Base-by-base conservation (phyloP, 768 basidiomycete genomes). In the Baorangia bicolor region DNA sequence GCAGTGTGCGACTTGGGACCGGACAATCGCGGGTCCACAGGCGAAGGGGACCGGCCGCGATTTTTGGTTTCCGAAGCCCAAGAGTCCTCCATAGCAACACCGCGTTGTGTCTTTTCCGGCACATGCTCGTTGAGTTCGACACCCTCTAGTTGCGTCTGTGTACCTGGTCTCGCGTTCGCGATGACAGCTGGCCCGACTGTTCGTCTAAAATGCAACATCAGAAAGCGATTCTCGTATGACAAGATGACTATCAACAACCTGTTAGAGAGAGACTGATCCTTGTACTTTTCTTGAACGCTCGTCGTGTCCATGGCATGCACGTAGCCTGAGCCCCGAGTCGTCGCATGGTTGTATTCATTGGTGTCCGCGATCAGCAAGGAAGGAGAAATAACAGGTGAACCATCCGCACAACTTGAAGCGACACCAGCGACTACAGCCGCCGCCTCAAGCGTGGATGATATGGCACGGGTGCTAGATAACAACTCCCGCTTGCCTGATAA, bases 151-250 rank as follows among this genome's bases (percentile, higher is more conserved):
- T 7, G 16, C 21, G 13, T 18, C 7, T 21, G 49, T 25, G 27
- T 14, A 13, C 18, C 25, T 30, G 21, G 18, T 25, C 12, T 27
- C 6, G 28, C 13, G 12, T 25, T 34, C 12, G 30, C 16, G 23
- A 44, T 12, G 12, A 38, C 8, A 20, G 28, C 31, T 25, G 49
- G 13, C 34, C 14, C 12, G 3, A n/a, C 5, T 16, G 21, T 31
- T 28, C 9, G 61, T 27, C 64, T 66, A 7, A 42, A 33, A 45
- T 8, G 4, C 16, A 18, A 27, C 18, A 6, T 65, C 44, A 60
- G 30, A 42, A 56, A 28, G 18, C 16, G 5, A 31, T 3, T 25
- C 11, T 18, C 18, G 11, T 4, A 23, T 2, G 13, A 31, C 12
- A 39, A 48, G n/a, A 35, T 4, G 28, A 43, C 18, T 16, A 64